Evolutionary conservation across 2,329 filamentous ascomycete species (phyloP).

Genomic region (Pseudonectria foliicola): DNA sequence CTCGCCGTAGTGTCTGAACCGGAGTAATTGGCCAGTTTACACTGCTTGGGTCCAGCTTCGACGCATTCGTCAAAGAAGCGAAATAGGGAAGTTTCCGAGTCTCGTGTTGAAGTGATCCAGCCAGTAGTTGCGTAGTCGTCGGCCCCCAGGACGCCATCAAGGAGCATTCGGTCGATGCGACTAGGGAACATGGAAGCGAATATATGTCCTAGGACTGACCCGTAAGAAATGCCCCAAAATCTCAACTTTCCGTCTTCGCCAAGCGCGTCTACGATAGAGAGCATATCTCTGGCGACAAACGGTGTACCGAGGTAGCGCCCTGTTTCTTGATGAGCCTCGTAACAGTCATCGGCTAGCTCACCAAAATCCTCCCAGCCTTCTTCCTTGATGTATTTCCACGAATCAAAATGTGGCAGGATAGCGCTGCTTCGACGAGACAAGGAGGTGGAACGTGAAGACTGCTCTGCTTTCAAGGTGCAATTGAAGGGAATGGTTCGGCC

Average conservation of each 20-base stretch:
- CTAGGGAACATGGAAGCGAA: constrained; percentile 16
- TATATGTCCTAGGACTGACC: constrained; percentile 12
- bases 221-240: constrained; percentile 26
- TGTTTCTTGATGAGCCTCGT: constrained; percentile 9
- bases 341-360: constrained; percentile 14
- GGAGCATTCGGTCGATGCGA: constrained; percentile 11
- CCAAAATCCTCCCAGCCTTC: neutral
- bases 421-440: constrained; percentile 5
- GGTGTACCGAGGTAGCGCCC: constrained; percentile 24
- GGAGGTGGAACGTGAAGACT: neutral
- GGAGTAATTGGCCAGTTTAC: constrained; percentile 9
- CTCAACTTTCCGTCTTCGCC: constrained; percentile 25
- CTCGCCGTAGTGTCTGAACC: constrained; percentile 7
- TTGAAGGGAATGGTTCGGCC: constrained; percentile 13
- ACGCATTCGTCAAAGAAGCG: constrained; percentile 12
- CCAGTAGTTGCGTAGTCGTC: constrained; percentile 9
- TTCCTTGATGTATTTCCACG: constrained; percentile 2
- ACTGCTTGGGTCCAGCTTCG: constrained; percentile 6
- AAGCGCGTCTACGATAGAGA: constrained; percentile 30
- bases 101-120: constrained; percentile 6
- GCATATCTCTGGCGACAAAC: constrained; percentile 32
- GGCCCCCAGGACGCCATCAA: constrained; percentile 10
- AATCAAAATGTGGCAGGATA: constrained; percentile 4
- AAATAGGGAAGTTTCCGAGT: constrained; percentile 8
- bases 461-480: constrained; percentile 1